A percentile compares a stretch with the other conserved stretches of the same genome.
phyloP scores from a whole-genome alignment of 371 early-diverging fungal genomes.

The Mortierella sp. region DNA sequence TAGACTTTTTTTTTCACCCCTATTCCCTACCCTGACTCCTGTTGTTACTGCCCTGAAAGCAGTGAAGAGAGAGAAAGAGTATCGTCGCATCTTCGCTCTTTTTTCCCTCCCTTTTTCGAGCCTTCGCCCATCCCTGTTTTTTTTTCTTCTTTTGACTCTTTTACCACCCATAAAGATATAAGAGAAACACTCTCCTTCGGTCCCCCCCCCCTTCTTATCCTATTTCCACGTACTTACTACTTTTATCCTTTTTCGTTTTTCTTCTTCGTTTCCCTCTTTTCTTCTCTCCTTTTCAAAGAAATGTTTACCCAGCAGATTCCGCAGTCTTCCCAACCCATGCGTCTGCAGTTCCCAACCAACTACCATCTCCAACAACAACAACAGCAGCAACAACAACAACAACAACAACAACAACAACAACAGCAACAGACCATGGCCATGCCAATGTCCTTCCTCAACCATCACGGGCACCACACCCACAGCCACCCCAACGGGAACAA shows the following conservation, averaged over 20 bases:
- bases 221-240: neutral
- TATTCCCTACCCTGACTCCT: neutral
- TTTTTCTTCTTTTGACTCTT: neutral
- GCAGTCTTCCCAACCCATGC: slow-evolving; percentile 35
- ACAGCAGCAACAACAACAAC: slow-evolving; percentile 43
- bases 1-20: neutral
- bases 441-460: slow-evolving; percentile 48
- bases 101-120: neutral
- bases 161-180: no score
- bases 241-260: neutral
- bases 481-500: slow-evolving; percentile 10
- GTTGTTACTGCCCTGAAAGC: neutral
- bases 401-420: slow-evolving; percentile 42
- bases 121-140: neutral
- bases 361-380: slow-evolving; percentile 51
- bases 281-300: slow-evolving; percentile 2
- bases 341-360: slow-evolving; percentile 21
- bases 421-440: slow-evolving; percentile 40
- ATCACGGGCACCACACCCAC: slow-evolving; percentile 21
- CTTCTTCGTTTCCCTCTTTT: neutral
- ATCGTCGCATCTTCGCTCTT: neutral
- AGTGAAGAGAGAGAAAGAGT: neutral
- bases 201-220: neutral
- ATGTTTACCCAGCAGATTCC: slow-evolving; percentile 46
- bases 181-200: no score